Percentiles rank a stretch among this genome's conserved stretches.
Evolutionary conservation across 1,139 yeast genomes (phyloP).

Genomic region (Suhomyces bribrorum): DNA sequence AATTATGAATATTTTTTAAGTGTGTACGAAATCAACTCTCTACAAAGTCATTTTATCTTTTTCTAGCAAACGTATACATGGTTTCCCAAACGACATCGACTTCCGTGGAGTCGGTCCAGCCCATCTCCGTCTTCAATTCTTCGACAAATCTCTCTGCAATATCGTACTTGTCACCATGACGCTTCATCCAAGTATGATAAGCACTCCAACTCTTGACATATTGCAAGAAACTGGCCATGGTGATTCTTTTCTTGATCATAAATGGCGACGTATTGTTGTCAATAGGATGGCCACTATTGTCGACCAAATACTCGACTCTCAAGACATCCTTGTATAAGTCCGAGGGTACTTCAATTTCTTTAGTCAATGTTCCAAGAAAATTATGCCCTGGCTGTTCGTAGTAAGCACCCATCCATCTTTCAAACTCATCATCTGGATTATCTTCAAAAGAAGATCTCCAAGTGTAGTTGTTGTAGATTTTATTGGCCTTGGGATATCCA

Average conservation of each 20-base stretch:
- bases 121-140: conserved; percentile 29
- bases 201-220: conserved; percentile 44
- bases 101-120: conserved; percentile 31
- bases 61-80: conserved; percentile 40
- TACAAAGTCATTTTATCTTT: too few species aligned
- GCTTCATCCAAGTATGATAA: conserved; percentile 31
- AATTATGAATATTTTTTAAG: too few species aligned
- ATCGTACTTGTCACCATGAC: conserved; percentile 26
- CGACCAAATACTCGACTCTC: conserved; percentile 30
- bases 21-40: too few species aligned
- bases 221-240: conserved; percentile 27
- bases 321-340: conserved; percentile 29
- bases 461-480: conserved; percentile 30
- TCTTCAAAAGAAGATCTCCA: conserved; percentile 18
- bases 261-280: conserved; percentile 21
- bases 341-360: conserved; percentile 30
- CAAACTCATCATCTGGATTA: conserved; percentile 35
- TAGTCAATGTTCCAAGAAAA: conserved; percentile 31
- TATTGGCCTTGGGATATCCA: conserved; percentile 26
- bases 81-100: conserved; percentile 42
- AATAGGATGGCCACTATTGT: conserved; percentile 16
- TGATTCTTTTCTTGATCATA: conserved; percentile 22
- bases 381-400: conserved; percentile 50
- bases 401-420: conserved; percentile 42
- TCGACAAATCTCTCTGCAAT: conserved; percentile 24